Evolutionary conservation across 371 early-diverging fungal genomes (phyloP).

Genomic region (Mucor circinelloides): DNA sequence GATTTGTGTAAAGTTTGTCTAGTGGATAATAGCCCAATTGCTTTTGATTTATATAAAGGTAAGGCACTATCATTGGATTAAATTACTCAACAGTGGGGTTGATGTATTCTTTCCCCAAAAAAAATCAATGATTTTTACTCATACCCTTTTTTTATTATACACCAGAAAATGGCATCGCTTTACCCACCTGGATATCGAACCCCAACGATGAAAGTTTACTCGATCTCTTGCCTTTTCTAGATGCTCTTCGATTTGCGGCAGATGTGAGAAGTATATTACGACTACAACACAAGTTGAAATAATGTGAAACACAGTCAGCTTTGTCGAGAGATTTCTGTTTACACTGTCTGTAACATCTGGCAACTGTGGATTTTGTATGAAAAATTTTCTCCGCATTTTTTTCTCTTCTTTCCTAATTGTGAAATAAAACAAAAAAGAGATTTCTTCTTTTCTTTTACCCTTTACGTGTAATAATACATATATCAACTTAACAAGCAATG

Average conservation of each 20-base stretch:
- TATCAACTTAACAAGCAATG: background rate
- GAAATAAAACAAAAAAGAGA: background rate
- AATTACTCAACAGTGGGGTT: background rate
- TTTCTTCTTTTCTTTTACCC: background rate
- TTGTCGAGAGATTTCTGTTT: too few relatives aligned
- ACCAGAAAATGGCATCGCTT: slow-evolving; percentile 84
- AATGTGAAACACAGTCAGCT: background rate
- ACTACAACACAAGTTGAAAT: slow-evolving; percentile 9
- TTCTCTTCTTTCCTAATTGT: background rate
- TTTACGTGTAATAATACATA: background rate
- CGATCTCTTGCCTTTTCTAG: slow-evolving; percentile 84
- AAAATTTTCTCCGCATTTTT: background rate
- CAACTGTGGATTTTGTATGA: background rate
- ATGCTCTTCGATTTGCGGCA: slow-evolving; percentile 82
- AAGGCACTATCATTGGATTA: slow-evolving; percentile 7
- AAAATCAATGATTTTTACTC: background rate
- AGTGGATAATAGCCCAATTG: slow-evolving; percentile 89
- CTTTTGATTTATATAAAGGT: slow-evolving; percentile 85
- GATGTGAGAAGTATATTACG: slow-evolving; percentile 76
- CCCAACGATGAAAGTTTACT: slow-evolving; percentile 80
- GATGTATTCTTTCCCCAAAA: background rate
- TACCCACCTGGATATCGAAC: slow-evolving; percentile 82
- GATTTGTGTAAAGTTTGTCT: slow-evolving; percentile 89
- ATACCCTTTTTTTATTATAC: background rate
- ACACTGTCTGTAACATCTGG: too few relatives aligned